Conservation (phyloP, 129 eudicot genomes). For the Heracleum sosnowskyi region DNA sequence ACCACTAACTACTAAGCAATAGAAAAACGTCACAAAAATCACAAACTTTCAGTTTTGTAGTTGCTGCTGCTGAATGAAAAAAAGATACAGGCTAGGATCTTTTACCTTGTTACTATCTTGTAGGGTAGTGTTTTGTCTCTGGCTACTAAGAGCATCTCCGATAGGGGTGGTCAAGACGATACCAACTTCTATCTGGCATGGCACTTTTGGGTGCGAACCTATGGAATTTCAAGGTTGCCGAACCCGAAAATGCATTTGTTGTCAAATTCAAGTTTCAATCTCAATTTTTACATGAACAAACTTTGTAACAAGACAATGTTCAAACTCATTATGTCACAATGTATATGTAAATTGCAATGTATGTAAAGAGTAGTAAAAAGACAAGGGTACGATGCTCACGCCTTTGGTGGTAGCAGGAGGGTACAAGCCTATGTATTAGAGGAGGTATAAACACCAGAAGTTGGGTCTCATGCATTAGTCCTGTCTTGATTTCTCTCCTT, state of each 20-base stretch:
- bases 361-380: background rate
- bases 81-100: background rate
- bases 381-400: background rate
- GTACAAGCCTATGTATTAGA: background rate
- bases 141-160: too few relatives aligned
- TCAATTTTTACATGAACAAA: too few relatives aligned
- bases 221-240: too few relatives aligned
- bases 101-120: background rate
- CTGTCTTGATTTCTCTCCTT: background rate
- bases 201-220: too few relatives aligned
- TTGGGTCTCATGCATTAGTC: constrained; percentile 3
- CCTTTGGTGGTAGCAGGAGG: background rate
- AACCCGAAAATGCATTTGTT: background rate
- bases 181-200: too few relatives aligned
- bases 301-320: background rate
- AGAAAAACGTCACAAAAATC: background rate
- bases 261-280: too few relatives aligned
- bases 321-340: background rate
- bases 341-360: background rate
- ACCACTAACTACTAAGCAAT: background rate
- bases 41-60: background rate
- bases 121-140: background rate
- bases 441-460: background rate
- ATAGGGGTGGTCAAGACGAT: too few relatives aligned
- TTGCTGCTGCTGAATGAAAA: background rate